Evolutionary conservation across 2,329 filamentous ascomycete species (phyloP).

Genomic region (Conoideocrella luteorostrata): DNA sequence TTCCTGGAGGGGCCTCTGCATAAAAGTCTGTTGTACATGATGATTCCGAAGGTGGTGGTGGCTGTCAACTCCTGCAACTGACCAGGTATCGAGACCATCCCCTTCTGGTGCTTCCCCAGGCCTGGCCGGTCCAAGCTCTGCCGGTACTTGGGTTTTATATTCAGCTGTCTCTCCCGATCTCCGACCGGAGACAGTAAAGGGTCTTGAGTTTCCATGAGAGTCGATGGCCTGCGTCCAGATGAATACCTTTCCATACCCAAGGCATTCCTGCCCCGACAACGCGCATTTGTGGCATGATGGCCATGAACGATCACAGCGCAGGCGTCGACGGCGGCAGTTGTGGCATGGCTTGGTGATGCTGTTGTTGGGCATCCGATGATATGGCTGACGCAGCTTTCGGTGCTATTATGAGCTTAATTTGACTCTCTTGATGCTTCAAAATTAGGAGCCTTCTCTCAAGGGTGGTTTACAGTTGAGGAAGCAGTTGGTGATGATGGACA

Average conservation of each 20-base stretch:
- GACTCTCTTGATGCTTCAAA: too few species aligned
- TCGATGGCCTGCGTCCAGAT: slow-evolving; percentile 52
- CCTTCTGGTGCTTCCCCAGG: background rate
- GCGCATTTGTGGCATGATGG: slow-evolving; percentile 55
- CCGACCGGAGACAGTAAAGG: slow-evolving; percentile 18
- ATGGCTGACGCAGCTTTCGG: background rate
- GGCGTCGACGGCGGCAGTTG: slow-evolving; percentile 54
- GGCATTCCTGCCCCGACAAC: slow-evolving; percentile 48
- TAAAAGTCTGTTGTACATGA: slow-evolving; percentile 1
- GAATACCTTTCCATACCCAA: slow-evolving; percentile 55
- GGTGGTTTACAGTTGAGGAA: too few species aligned
- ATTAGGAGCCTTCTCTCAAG: too few species aligned
- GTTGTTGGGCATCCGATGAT: slow-evolving; percentile 24
- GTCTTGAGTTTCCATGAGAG: slow-evolving; percentile 38
- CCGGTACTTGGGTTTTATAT: background rate
- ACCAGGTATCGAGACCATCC: background rate
- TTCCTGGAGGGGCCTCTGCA: background rate
- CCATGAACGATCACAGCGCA: slow-evolving; percentile 55
- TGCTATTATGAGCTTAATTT: background rate
- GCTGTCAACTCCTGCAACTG: background rate
- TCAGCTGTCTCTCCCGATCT: slow-evolving; percentile 1
- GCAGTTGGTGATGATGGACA: too few species aligned
- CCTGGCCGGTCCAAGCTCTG: background rate
- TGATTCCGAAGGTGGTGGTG: background rate
- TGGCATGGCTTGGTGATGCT: slow-evolving; percentile 45